phyloP scores from a whole-genome alignment of 192 early-diverging fungal genomes.

The Funneliformis mosseae region DNA sequence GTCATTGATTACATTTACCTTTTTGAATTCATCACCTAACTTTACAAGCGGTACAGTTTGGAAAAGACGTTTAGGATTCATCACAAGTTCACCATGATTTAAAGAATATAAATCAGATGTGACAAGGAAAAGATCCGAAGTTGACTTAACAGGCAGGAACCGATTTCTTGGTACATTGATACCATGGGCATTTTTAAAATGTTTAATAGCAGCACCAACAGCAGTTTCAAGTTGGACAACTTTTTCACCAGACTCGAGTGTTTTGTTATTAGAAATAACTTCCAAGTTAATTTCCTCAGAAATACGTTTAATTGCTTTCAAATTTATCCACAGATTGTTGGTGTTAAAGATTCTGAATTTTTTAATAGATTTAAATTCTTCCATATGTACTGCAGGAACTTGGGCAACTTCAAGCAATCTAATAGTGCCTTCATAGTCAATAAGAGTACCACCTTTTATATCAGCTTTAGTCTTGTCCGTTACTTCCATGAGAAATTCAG shows the following conservation, averaged over 20 bases:
- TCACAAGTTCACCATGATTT: conserved; percentile 86
- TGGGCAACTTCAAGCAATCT: conserved; percentile 97
- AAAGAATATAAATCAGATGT: conserved; percentile 94
- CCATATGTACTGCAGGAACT: conserved; percentile 94
- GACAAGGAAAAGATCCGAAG: conserved; percentile 95
- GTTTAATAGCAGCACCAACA: conserved; percentile 98
- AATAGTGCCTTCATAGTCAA: conserved; percentile 94
- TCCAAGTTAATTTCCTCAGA: conserved; percentile 84
- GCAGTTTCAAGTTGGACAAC: conserved; percentile 99
- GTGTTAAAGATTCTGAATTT: conserved; percentile 99
- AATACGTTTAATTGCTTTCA: conserved; percentile 85
- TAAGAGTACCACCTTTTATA: conserved; percentile 99
- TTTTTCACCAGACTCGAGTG: conserved; percentile 89
- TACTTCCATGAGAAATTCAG: conserved; percentile 99
- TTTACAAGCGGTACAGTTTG: conserved; percentile 92
- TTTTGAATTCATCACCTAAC: conserved; percentile 98
- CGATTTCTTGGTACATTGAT: conserved; percentile 97
- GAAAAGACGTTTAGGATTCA: conserved; percentile 95
- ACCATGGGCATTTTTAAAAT: conserved; percentile 92
- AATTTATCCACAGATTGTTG: conserved; percentile 86
- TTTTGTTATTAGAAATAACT: conserved; percentile 98
- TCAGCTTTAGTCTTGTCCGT: conserved; percentile 99
- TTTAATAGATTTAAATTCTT: conserved; percentile 99
- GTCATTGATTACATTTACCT: conserved; percentile 55
- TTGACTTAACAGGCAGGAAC: conserved; percentile 99